Evolutionary conservation across 345 rosid species (phyloP), one percentile per base, ranked within the genome.

Genomic region (Geranium rotundifolium): DNA sequence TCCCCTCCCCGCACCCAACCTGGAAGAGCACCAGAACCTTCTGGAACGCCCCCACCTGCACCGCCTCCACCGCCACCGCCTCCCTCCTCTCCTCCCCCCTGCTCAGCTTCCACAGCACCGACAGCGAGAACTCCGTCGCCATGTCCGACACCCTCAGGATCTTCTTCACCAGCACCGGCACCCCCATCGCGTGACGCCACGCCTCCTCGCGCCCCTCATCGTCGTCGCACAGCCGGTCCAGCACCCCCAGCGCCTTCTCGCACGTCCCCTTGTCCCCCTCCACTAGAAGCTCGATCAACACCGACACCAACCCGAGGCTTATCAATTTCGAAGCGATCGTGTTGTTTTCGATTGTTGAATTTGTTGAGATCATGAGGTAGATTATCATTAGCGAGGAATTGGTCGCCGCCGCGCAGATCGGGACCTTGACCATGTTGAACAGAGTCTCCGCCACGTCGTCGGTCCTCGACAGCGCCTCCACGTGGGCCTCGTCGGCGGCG

Each of bases 171-270:
- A 78, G 49, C 19, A 75, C 39, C 3, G 82, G 64, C 59, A 78
- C 41, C 34, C 60, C 55, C 41, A 78, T 63, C 16, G 69, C 76
- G 41, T 78, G 69, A 10, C 56, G 31, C 16, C 55, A 62, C 1
- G 67, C 75, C 61, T 55, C 56, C 1, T 64, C 77, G 67, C 71
- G 67, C 57, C 79, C 79, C 70, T 67, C 29, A 62, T 4, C n/a
- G 52, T 62, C 30, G 14, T 75, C 66, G 29, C 75, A 75, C 5
- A 75, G 65, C 16, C 56, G 58, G 54, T 72, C 73, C 16, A 78
- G 52, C 41, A 78, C 75, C 41, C 70, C 72, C 46, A 78, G 46
- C 15, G 74, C 79, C 72, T 69, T 78, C 63, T 78, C 82, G 30
- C 70, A 66, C 2, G 65, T 62, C 17, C 72, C 62, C 12, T 72